Conservation (phyloP, 176 grass and related monocot species). For the Pontederia crassipes region DNA sequence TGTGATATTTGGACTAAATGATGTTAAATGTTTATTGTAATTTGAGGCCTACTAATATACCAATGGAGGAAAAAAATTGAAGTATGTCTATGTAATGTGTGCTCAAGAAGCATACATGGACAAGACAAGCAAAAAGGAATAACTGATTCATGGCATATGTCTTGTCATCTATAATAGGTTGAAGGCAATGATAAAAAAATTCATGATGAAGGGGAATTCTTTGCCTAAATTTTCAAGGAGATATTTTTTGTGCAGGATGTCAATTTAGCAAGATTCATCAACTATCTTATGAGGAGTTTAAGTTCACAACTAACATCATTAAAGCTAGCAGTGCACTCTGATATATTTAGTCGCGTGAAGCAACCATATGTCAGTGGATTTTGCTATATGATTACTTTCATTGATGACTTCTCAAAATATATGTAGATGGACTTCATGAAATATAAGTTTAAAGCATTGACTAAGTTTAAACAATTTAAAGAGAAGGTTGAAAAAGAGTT, state of each 20-base stretch:
- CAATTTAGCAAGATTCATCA: constrained; percentile 11
- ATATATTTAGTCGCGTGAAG: constrained; percentile 13
- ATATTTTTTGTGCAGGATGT: not conserved
- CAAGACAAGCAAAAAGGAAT: not conserved
- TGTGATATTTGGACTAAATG: constrained; percentile 6
- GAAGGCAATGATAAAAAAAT: not conserved
- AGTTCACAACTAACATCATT: not conserved
- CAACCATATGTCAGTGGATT: too few species aligned
- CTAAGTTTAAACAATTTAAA: constrained; percentile 19
- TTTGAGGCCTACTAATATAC: not conserved
- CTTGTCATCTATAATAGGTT: not conserved
- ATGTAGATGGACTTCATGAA: constrained; percentile 14
- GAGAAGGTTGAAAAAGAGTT: constrained; percentile 15
- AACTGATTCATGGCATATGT: not conserved
- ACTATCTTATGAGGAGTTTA: not conserved
- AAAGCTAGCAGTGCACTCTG: constrained; percentile 12
- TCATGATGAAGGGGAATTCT: not conserved
- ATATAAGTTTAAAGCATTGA: constrained; percentile 2
- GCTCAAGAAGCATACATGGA: not conserved
- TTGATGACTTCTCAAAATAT: not conserved
- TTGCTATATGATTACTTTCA: not conserved
- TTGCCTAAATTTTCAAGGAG: not conserved
- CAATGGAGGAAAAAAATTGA: not conserved
- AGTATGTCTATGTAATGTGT: not conserved
- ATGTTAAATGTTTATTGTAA: constrained; percentile 12